phyloP scores from a whole-genome alignment of 257 asterid genomes.

The Solanum sitiens region DNA sequence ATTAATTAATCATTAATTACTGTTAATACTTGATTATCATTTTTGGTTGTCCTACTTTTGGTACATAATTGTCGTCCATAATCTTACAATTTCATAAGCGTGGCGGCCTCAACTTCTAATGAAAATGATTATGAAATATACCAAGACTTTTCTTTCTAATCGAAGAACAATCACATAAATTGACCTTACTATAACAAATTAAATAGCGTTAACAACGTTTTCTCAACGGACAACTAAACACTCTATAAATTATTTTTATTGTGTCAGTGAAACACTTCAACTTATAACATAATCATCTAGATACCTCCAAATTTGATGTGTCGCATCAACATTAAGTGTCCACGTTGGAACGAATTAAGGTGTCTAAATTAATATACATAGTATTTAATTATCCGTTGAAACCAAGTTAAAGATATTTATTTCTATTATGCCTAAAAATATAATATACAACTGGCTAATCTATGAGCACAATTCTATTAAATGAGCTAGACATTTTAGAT shows the following conservation, averaged over 20 bases:
- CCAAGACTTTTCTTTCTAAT: background rate
- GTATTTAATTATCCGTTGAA: background rate
- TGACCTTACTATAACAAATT: background rate
- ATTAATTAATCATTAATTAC: background rate
- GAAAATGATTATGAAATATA: background rate
- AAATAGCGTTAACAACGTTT: background rate
- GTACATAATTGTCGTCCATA: background rate
- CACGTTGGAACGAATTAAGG: rapidly evolving
- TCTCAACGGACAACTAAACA: background rate
- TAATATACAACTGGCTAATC: background rate
- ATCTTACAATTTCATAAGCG: background rate
- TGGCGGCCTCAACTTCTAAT: background rate
- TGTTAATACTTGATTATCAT: background rate
- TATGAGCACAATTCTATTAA: background rate
- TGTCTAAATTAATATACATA: background rate
- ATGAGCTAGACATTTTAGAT: background rate
- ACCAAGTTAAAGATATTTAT: background rate
- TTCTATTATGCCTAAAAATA: background rate
- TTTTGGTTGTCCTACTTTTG: background rate
- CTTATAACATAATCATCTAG: background rate
- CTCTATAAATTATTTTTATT: background rate
- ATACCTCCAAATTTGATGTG: background rate
- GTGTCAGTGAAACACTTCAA: background rate
- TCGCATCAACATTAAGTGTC: rapidly evolving
- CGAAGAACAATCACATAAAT: background rate